Evolutionary conservation across 179 eudicot species (phyloP), one percentile per base, ranked within the genome.

Genomic region (Sideroxylon spinosum): DNA sequence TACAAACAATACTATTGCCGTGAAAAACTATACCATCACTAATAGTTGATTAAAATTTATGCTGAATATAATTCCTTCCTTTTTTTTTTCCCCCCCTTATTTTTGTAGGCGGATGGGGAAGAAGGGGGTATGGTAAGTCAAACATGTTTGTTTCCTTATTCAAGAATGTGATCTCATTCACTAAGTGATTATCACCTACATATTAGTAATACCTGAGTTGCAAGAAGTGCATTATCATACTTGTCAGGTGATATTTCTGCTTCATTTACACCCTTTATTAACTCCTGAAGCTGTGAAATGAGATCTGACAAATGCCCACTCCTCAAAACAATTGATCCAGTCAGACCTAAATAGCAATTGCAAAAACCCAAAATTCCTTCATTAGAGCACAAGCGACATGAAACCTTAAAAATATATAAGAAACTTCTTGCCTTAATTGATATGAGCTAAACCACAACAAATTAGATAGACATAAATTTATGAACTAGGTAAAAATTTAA

Each of bases 291-390:
- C 79, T 94, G 94, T 28, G 82, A 81, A 71, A 94, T 83, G 74
- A 91, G 80, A 81, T 94, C 97, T 57, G 98, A 94, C 78, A 94
- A 75, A 16, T 56, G 85, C 81, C 98, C 98, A 62, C 90, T 94
- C 89, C 87, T 91, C 93, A 94, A 82, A 79, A 94, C 78, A 79
- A 94, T 79, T 46, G 98, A 90, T 69, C 98, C 91, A 57, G 98
- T 93, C 68, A 94, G 75, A 82, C 98, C 98, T 94, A 74, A 8
- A 69, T 16, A 60, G 17, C 73, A 76, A 79, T 75, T 68, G 25
- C 76, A 75, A 64, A 1, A 57, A 70, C 69, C 20, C 55, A 22
- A 23, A 63, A 63, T 26, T 56, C 66, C n/a, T 11, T 22, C 9
- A 59, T n/a, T 8, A 12, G 25, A 62, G 52, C 44, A 25, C 16